Conservation (phyloP, 163 green algal species). For the Scenedesmus sp. region DNA sequence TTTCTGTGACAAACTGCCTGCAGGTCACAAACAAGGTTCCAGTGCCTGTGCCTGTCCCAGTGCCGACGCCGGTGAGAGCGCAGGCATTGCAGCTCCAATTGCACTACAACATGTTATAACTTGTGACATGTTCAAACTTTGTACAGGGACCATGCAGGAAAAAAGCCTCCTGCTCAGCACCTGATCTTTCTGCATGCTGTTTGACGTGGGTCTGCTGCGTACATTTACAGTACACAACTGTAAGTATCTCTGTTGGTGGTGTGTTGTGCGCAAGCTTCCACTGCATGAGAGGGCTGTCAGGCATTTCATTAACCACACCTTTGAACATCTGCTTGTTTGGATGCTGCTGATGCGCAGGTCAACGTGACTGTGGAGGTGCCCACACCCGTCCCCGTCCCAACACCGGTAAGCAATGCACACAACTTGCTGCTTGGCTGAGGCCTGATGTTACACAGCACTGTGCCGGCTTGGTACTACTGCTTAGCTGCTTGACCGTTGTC, state of each 20-base stretch:
- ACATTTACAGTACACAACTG: no score
- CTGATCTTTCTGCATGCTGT: no score
- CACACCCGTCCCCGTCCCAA: not conserved
- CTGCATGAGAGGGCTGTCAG: no score
- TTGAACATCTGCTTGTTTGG: not conserved
- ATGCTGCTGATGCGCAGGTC: not conserved
- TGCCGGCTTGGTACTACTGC: no score
- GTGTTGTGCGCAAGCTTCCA: no score
- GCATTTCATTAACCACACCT: no score
- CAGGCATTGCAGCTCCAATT: not conserved
- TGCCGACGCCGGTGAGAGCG: not conserved
- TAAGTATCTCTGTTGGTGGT: no score
- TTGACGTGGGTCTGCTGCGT: no score
- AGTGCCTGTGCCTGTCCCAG: not conserved
- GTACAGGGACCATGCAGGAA: no score
- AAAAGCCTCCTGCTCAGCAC: no score
- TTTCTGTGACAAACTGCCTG: not conserved
- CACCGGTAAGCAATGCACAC: not conserved
- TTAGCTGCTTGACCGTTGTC: no score
- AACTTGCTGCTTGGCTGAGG: not conserved
- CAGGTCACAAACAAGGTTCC: not conserved
- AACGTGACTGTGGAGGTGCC: not conserved
- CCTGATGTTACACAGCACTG: not conserved
- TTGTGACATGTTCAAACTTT: no score
- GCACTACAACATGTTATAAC: not conserved